Evolutionary conservation across 1,139 yeast species (phyloP), one percentile per base, ranked within the genome.

Genomic region (Scheffersomyces stambukii): DNA sequence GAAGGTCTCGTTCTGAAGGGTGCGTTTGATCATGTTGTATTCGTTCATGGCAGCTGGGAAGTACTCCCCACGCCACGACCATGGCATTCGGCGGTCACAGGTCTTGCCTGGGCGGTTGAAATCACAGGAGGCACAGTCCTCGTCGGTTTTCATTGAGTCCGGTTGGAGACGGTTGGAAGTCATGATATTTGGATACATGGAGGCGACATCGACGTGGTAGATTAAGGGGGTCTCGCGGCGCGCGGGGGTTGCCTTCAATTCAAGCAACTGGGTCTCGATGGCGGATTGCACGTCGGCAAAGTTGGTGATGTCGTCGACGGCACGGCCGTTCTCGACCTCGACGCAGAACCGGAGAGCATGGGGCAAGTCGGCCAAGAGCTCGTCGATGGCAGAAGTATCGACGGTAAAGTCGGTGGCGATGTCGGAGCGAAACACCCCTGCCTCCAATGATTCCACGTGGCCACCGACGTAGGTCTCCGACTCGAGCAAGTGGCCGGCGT

Each of bases 131-230:
- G 98, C 98, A 61, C 98, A 93, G 46, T 88, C 96, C 44, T 86
- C 86, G 50, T 91, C 98, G 0, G 82, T 65, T 45, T 91, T 89
- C 88, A 93, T 91, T 1, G 98, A 89, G 56, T 93, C 99, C 0
- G 99, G 99, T 54, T 93, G 99, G 31, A 93, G 66, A 50, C 99
- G 77, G 57, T 93, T 93, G 0, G 98, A 84, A 4, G 96, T 86
- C 97, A 93, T 93, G 48, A 93, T 93, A 52, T 93, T 91, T 4
- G 99, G 99, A 50, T 93, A 93, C 99, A 93, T 93, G 1, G 98
- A 91, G 0, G 99, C 97, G 31, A 93, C 99, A 64, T 93, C 99
- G 23, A 93, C 96, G 53, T 93, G 99, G 48, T 93, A 93, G 41
- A 93, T 93, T 21, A 85, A 65, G 0, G 99, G 99, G 6, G 64